These are phyloP conservation scores for Lichtheimia ornata DNA, from an alignment of 371 early-diverging fungal genomes.

Conservation along the genomic window DNA sequence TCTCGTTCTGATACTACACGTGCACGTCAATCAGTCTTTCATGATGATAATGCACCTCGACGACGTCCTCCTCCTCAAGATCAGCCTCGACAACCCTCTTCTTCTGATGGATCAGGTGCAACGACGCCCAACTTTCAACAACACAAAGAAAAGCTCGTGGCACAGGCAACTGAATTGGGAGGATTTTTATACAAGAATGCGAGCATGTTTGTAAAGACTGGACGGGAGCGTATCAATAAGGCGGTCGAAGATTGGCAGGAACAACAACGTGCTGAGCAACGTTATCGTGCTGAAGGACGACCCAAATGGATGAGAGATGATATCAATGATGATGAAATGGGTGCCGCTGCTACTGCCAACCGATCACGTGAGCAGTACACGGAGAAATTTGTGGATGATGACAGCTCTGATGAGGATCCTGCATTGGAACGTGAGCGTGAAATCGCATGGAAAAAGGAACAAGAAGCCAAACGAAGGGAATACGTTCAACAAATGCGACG, in stretches of 20 bases:
- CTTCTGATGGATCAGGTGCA: slow-evolving; percentile 3
- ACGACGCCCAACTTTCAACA: slow-evolving; percentile 34
- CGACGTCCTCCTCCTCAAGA: background rate
- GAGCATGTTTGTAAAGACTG: slow-evolving; percentile 66
- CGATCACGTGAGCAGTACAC: slow-evolving; percentile 1
- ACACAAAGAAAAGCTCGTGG: slow-evolving; percentile 64
- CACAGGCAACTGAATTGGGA: slow-evolving; percentile 74
- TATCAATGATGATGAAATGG: slow-evolving; percentile 26
- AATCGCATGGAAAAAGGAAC: slow-evolving; percentile 17
- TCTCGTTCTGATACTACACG: slow-evolving; percentile 16
- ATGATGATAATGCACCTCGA: slow-evolving; percentile 8
- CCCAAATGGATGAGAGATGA: slow-evolving; percentile 44
- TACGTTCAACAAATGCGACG: slow-evolving; percentile 14
- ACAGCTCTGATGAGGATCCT: slow-evolving; percentile 30
- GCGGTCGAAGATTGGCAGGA: slow-evolving; percentile 69
- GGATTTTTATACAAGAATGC: slow-evolving; percentile 73
- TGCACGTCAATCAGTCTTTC: slow-evolving; percentile 18
- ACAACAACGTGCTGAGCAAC: slow-evolving; percentile 33
- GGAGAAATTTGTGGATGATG: slow-evolving; percentile 38
- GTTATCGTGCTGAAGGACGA: slow-evolving; percentile 31
- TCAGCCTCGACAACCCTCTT: background rate
- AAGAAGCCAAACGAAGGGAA: slow-evolving; percentile 18
- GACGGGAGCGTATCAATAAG: slow-evolving; percentile 66
- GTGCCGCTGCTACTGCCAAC: background rate
- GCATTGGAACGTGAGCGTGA: slow-evolving; percentile 22